These are phyloP conservation scores for Lodderomyces pseudojiufengensis DNA, from an alignment of 1,139 yeast genomes.

Conservation along the genomic window DNA sequence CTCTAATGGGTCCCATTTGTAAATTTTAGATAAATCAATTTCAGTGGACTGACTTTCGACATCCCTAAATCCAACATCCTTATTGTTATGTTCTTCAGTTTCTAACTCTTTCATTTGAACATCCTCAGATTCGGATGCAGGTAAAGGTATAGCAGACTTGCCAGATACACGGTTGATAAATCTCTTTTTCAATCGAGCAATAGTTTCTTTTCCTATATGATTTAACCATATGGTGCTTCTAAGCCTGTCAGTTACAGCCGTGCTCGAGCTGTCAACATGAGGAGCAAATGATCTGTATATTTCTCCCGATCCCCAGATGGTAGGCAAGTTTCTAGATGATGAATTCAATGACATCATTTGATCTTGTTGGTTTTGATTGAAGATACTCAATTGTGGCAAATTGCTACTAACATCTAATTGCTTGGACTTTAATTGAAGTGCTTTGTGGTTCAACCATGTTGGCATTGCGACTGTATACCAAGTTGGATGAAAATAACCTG, in stretches of 20 bases:
- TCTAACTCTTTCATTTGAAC: slow-evolving; percentile 9
- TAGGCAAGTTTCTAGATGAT: slow-evolving; percentile 4
- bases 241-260: slow-evolving; percentile 60
- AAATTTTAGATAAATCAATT: slow-evolving; percentile 32
- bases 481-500: slow-evolving; percentile 77
- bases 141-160: too few species aligned
- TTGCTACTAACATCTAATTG: slow-evolving; percentile 14
- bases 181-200: slow-evolving; percentile 35
- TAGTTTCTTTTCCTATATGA: slow-evolving; percentile 58
- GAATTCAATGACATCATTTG: slow-evolving; percentile 9
- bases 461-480: slow-evolving; percentile 82
- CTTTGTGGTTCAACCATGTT: slow-evolving; percentile 68
- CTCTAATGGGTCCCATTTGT: slow-evolving; percentile 37
- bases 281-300: slow-evolving; percentile 78
- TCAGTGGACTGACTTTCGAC: slow-evolving; percentile 9
- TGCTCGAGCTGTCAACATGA: slow-evolving; percentile 61
- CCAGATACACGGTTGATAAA: slow-evolving; percentile 13
- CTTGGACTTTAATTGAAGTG: slow-evolving; percentile 23
- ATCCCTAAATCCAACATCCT: too few species aligned
- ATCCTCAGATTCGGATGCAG: slow-evolving; percentile 7
- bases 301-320: slow-evolving; percentile 31
- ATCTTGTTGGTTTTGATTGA: slow-evolving; percentile 2
- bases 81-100: too few species aligned
- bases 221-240: slow-evolving; percentile 77
- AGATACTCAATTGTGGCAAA: slow-evolving; percentile 6